Base-by-base conservation (phyloP, 164 flowering plant genomes). In the Sextonia rubra region DNA sequence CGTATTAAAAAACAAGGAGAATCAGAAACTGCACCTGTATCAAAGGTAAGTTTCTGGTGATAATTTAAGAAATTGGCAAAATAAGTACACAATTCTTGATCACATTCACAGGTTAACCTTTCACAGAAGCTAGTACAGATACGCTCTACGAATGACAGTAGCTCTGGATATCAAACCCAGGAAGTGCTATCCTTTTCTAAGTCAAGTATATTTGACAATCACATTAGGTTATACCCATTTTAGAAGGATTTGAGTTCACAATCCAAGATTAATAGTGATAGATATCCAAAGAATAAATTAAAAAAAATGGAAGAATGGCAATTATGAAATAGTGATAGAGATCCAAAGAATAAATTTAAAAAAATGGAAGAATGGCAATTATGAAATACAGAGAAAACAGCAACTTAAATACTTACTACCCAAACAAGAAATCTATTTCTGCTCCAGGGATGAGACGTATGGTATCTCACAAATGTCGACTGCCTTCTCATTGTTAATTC, bases 401-500 rank as follows among this genome's bases (percentile, higher is more conserved):
- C 52, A 68, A 56, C 61, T 61, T 71, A 73, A 29, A 23, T 58
- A 80, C 91, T 24, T 78, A 93, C 99, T 95, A 89, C 84, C 99
- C 99, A 93, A 73, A 93, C 78, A 68, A 89, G 73, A 77, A 87
- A 76, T 60, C 80, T 80, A 77, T 88, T 91, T 82, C 79, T 88
- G 80, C 74, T 76, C 74, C 84, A 73, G 71, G 90, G 82, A 82
- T 79, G 81, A 68, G 97, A 86, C 32, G 88, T 68, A 64, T 88
- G 97, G 70, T 80, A 76, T 76, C 86, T 87, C 69, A 87, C 95
- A 81, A 96, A 88, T 22, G 90, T 86, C 58, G 99, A 88, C 81
- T 96, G 98, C 81, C 99, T 93, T 79, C 81, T 82, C 79, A 89
- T 60, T 56, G 86, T 87, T 82, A 77, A 23, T 75, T 85, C 87